Evolutionary conservation across 305 asterid genomes (phyloP).

Genomic region (Solanum aculeatissimum): DNA sequence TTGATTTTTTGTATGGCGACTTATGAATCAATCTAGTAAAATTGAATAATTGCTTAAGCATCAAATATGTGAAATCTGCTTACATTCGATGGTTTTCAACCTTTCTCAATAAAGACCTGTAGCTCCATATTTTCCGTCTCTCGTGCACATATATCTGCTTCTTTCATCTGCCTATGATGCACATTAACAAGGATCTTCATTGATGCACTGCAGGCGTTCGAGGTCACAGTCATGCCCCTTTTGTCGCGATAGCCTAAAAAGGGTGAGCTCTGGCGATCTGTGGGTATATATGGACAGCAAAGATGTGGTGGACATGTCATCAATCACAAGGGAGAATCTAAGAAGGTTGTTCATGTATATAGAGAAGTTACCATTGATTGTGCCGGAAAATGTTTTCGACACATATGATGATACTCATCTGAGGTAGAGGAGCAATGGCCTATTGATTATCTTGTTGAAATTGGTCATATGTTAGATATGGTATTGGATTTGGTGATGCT

Average conservation of each 20-base stretch:
- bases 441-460: not conserved
- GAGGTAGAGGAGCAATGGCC: slow-evolving; percentile 20
- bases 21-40: not conserved
- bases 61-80: not conserved
- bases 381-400: slow-evolving; percentile 67
- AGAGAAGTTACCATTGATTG: slow-evolving; percentile 65
- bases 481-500: not conserved
- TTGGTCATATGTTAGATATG: not conserved
- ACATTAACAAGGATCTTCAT: not conserved
- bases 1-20: not conserved
- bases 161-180: not conserved
- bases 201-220: slow-evolving; percentile 42
- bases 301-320: slow-evolving; percentile 53
- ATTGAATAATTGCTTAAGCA: not conserved
- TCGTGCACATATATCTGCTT: not conserved
- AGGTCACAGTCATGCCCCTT: slow-evolving; percentile 93
- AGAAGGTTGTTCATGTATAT: slow-evolving; percentile 77
- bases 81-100: not conserved
- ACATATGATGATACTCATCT: slow-evolving; percentile 53
- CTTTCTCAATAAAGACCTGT: not conserved
- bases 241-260: slow-evolving; percentile 80
- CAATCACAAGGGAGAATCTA: slow-evolving; percentile 68
- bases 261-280: slow-evolving; percentile 72
- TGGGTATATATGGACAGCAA: slow-evolving; percentile 69
- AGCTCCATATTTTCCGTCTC: not conserved